Base-by-base conservation (phyloP, 495 filamentous ascomycete genomes). In the Penicillium odoratum region DNA sequence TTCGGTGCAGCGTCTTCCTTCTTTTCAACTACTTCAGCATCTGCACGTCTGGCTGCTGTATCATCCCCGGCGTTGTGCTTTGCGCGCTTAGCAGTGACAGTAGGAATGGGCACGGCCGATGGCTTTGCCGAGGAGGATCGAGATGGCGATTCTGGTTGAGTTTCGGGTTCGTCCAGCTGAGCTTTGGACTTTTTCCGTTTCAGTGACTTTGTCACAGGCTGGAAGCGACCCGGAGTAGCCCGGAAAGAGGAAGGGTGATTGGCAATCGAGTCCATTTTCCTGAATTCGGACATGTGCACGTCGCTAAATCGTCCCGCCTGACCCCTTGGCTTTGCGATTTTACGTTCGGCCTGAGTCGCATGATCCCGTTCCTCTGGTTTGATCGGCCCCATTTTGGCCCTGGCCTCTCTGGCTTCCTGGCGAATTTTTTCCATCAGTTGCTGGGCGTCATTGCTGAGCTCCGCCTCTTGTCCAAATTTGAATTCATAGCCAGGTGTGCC, bases 251-350 rank as follows among this genome's bases (percentile, higher is more conserved):
- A 94, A 4, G 90, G 75, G 74, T 97, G 92, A 54, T 85, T 85
- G 25, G 83, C 90, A 70, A 97, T 97, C 10, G 91, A 96, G 63
- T 96, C 91, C 92, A 97, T 96, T 79, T 94, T 97, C 73, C 88
- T 91, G 77, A 97, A 97, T 66, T 92, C 81, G 49, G 85, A 83
- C 83, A 89, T 89, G 67, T 97, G 92, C 49, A 81, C 84, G 55
- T 90, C 84, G 64, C 90, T 95, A 74, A 86, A 97, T 5, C 92
- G 82, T 38, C 85, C 75, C 47, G 81, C 78, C 68, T 87, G 93
- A 50, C 91, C 88, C 72, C 88, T 94, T 18, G 92, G 83, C 48
- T 81, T 79, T 5, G 87, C 91, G 59, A 95, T 89, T 72, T 84
- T 91, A 56, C 92, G 86, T 13, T 75, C 80, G 46, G 73, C 77